Evolutionary conservation across 169 alveolate genomes (phyloP).

Genomic region (Plasmodium yoelii): DNA sequence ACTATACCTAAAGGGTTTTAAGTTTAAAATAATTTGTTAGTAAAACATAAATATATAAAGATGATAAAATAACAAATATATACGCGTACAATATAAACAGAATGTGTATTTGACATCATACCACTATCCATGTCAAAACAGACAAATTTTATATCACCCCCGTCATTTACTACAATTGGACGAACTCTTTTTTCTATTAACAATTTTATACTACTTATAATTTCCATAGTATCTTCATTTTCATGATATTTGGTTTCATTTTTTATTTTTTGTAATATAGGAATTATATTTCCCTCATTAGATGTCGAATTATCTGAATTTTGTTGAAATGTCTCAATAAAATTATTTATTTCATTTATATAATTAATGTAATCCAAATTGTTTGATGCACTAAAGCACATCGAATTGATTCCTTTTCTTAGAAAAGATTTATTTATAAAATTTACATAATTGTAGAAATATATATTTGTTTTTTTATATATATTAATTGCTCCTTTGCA

Average conservation of each 20-base stretch:
- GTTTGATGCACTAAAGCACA: slow-evolving; percentile 32
- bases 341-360: slow-evolving; percentile 60
- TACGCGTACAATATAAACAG: not conserved
- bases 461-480: slow-evolving; percentile 28
- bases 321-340: slow-evolving; percentile 46
- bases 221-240: slow-evolving; percentile 77
- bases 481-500: slow-evolving; percentile 22
- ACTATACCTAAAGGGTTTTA: slow-evolving; percentile 78
- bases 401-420: slow-evolving; percentile 5
- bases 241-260: slow-evolving; percentile 52
- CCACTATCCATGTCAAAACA: slow-evolving; percentile 84
- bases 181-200: slow-evolving; percentile 84
- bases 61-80: slow-evolving; percentile 1
- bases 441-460: slow-evolving; percentile 46
- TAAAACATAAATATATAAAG: slow-evolving; percentile 1
- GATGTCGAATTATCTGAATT: slow-evolving; percentile 18
- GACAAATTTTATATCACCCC: slow-evolving; percentile 84
- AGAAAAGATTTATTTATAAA: slow-evolving; percentile 32
- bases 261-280: slow-evolving; percentile 70
- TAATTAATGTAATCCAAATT: slow-evolving; percentile 58
- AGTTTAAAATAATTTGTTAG: not conserved
- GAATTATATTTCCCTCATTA: slow-evolving; percentile 39
- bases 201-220: slow-evolving; percentile 82
- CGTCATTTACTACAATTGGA: slow-evolving; percentile 86
- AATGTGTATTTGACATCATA: slow-evolving; percentile 18